Evolutionary conservation across 306 rosid species (phyloP).

Genomic region (Biancaea sappan): DNA sequence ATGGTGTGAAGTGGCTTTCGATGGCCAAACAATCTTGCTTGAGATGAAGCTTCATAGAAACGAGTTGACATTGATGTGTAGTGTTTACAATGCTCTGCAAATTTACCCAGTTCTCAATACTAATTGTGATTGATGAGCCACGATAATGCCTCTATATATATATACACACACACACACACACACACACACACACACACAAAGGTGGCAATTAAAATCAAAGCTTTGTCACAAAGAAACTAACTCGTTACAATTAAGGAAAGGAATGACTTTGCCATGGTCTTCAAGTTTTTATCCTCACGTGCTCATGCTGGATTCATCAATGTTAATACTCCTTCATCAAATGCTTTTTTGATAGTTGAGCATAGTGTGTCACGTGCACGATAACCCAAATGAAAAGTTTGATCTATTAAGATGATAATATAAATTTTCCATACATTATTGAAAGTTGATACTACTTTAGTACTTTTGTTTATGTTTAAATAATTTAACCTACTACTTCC

Average conservation of each 20-base stretch:
- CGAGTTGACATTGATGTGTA: slow-evolving; percentile 36
- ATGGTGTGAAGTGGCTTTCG: slow-evolving; percentile 40
- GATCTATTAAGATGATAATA: background rate
- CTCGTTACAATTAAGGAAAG: slow-evolving; percentile 38
- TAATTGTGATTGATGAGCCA: slow-evolving; percentile 7
- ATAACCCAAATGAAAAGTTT: background rate
- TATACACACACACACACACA: background rate
- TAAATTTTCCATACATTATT: too few species aligned
- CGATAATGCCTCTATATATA: background rate
- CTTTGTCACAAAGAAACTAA: slow-evolving; percentile 52
- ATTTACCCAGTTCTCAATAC: slow-evolving; percentile 17
- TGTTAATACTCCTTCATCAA: background rate
- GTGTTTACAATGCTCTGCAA: too few species aligned
- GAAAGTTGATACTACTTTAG: too few species aligned
- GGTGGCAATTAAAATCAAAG: slow-evolving; percentile 35
- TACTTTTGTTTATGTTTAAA: too few species aligned
- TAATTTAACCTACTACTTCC: too few species aligned
- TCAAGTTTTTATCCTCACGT: slow-evolving; percentile 50
- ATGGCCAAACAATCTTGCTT: slow-evolving; percentile 31
- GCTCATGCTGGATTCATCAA: slow-evolving; percentile 22
- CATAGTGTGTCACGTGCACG: background rate
- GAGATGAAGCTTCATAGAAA: slow-evolving; percentile 2
- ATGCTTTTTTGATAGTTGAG: background rate
- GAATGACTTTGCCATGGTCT: slow-evolving; percentile 58
- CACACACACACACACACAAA: background rate